These are phyloP conservation scores for Mycogone perniciosa DNA, from an alignment of 2,329 filamentous ascomycete genomes.

Conservation along the genomic window DNA sequence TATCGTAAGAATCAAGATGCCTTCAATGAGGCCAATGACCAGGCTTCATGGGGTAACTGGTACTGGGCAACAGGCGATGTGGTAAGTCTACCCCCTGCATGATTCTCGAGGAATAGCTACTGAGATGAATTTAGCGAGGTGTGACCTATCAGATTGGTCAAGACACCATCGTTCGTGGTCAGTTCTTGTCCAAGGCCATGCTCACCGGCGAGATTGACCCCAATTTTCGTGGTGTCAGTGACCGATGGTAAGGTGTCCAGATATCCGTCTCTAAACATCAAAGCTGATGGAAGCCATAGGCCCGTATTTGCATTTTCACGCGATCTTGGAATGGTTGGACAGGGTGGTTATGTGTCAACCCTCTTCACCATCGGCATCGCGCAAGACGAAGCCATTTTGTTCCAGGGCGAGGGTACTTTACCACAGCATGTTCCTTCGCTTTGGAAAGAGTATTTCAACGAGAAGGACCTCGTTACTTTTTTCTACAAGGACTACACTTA, in stretches of 20 bases:
- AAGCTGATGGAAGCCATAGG: conserved; percentile 27
- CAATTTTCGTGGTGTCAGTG: conserved; percentile 43
- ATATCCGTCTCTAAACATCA: background rate
- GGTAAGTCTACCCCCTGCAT: conserved; percentile 3
- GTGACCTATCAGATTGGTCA: conserved; percentile 65
- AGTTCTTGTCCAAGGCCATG: conserved; percentile 57
- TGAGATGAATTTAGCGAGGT: conserved; percentile 22
- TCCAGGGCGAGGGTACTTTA: conserved; percentile 60
- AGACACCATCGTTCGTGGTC: conserved; percentile 57
- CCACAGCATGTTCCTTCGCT: conserved; percentile 60
- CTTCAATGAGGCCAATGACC: conserved; percentile 63
- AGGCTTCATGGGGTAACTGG: conserved; percentile 75
- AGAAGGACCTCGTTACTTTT: conserved; percentile 59
- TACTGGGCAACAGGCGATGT: conserved; percentile 63
- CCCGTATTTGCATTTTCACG: conserved; percentile 76
- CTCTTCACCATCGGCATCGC: conserved; percentile 72
- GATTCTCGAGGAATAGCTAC: background rate
- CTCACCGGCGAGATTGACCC: conserved; percentile 60
- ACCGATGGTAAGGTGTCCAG: conserved; percentile 26
- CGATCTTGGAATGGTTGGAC: conserved; percentile 44
- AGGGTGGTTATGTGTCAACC: conserved; percentile 32
- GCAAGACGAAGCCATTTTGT: conserved; percentile 71
- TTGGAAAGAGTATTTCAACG: conserved; percentile 65
- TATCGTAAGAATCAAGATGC: conserved; percentile 53
- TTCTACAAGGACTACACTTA: conserved; percentile 69